These are phyloP conservation scores for Penicillium sp. DNA, from an alignment of 2,329 filamentous ascomycete species.

Conservation along the genomic window DNA sequence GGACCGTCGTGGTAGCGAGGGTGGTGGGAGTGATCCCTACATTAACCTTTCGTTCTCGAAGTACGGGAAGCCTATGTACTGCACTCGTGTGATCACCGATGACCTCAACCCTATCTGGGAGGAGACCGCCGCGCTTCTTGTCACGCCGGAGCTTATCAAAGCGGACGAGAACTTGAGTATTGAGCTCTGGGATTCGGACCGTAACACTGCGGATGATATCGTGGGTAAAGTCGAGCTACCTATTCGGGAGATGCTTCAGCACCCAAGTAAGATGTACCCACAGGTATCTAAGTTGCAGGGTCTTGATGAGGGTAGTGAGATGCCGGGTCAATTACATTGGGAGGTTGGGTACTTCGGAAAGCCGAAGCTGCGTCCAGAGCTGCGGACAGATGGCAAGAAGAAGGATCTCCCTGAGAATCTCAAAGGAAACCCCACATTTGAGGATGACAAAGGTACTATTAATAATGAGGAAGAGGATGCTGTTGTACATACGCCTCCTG, in stretches of 20 bases:
- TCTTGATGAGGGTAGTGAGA: conserved; percentile 77
- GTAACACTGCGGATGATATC: conserved; percentile 88
- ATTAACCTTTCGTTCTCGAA: conserved; percentile 95
- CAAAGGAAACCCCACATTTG: conserved; percentile 71
- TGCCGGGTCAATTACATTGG: conserved; percentile 95
- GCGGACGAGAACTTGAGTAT: conserved; percentile 90
- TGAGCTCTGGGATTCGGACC: conserved; percentile 94
- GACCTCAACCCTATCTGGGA: conserved; percentile 92
- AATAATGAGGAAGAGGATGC: conserved; percentile 76
- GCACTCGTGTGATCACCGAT: conserved; percentile 92
- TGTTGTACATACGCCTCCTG: conserved; percentile 84
- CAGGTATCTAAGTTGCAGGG: conserved; percentile 81
- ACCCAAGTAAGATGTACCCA: conserved; percentile 89
- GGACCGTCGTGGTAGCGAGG: conserved; percentile 75
- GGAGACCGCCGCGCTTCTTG: conserved; percentile 79
- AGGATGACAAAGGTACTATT: conserved; percentile 82
- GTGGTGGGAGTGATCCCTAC: conserved; percentile 91
- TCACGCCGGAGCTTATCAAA: conserved; percentile 87
- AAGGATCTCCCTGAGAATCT: conserved; percentile 72
- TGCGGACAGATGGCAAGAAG: conserved; percentile 86
- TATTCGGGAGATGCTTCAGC: conserved; percentile 91
- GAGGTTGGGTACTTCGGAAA: conserved; percentile 95
- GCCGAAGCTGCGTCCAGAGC: conserved; percentile 78
- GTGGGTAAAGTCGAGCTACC: conserved; percentile 93
- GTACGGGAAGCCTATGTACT: conserved; percentile 97